Evolutionary conservation across 257 asterid species (phyloP).

Genomic region (Solanum sejunctum): DNA sequence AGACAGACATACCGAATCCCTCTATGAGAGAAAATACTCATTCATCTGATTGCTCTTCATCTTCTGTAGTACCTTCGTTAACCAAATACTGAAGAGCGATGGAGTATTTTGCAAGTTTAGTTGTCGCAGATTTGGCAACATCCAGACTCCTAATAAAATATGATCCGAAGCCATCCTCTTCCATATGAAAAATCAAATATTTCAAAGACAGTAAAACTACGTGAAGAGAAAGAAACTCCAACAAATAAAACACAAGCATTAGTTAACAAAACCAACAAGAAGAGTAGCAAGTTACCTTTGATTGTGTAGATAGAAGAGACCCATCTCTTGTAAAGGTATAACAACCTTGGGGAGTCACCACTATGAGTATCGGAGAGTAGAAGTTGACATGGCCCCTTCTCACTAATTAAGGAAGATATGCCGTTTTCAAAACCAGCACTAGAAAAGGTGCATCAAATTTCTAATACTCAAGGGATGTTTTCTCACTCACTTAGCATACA

Average conservation of each 20-base stretch:
- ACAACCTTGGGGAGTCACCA: conserved; percentile 68
- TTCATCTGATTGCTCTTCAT: background rate
- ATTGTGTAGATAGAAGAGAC: conserved; percentile 61
- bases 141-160: conserved; percentile 40
- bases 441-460: background rate
- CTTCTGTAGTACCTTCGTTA: conserved; percentile 40
- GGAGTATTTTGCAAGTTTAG: conserved; percentile 58
- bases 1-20: background rate
- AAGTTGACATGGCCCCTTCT: conserved; percentile 40
- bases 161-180: conserved; percentile 53
- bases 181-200: background rate
- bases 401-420: conserved; percentile 21
- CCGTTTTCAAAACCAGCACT: background rate
- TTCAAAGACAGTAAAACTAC: background rate
- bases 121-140: background rate
- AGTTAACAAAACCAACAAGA: background rate
- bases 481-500: conserved; percentile 74
- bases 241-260: background rate
- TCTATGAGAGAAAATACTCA: background rate
- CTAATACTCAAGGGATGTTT: background rate
- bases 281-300: conserved; percentile 23
- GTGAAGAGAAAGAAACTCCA: background rate
- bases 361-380: conserved; percentile 68
- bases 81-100: conserved; percentile 71
- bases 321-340: conserved; percentile 89